phyloP scores from a whole-genome alignment of 208 protist species.

The Acanthamoeba divionensis region DNA sequence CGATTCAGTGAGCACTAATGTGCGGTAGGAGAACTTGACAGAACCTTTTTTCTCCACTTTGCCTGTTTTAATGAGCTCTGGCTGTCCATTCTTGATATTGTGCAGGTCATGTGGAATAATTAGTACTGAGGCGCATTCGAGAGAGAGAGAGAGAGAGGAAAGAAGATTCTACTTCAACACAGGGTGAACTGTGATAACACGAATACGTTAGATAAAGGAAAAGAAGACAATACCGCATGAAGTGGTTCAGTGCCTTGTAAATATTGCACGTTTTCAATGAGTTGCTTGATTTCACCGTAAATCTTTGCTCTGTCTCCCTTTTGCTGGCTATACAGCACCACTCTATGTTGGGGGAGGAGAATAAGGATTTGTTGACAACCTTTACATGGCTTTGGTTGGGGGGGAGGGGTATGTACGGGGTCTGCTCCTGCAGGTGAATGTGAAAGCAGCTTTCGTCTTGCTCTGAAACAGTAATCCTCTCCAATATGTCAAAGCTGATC shows the following conservation, averaged over 20 bases:
- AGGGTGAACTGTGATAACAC: neutral
- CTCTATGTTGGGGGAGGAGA: neutral
- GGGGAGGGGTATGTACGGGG: neutral
- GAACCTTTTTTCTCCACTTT: conserved; percentile 35
- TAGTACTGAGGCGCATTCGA: neutral
- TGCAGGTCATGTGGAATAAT: neutral
- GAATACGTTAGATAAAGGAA: neutral
- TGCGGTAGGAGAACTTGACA: neutral
- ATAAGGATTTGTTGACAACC: neutral
- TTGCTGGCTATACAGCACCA: conserved; percentile 42
- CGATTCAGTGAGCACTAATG: neutral
- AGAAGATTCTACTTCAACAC: no score
- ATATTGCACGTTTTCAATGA: conserved; percentile 9
- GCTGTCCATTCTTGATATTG: neutral
- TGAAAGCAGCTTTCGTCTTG: conserved; percentile 8
- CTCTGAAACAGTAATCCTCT: conserved; percentile 17
- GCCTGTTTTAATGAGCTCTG: neutral
- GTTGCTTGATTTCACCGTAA: neutral
- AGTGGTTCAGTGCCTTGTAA: neutral
- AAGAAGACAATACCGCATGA: neutral
- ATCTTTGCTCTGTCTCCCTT: neutral
- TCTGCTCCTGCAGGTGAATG: neutral
- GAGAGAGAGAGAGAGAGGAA: neutral
- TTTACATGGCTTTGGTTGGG: no score
- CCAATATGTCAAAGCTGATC: neutral